Evolutionary conservation across 2,329 filamentous ascomycete genomes (phyloP), one percentile per base, ranked within the genome.

Genomic region (Fusarium austroafricanum): DNA sequence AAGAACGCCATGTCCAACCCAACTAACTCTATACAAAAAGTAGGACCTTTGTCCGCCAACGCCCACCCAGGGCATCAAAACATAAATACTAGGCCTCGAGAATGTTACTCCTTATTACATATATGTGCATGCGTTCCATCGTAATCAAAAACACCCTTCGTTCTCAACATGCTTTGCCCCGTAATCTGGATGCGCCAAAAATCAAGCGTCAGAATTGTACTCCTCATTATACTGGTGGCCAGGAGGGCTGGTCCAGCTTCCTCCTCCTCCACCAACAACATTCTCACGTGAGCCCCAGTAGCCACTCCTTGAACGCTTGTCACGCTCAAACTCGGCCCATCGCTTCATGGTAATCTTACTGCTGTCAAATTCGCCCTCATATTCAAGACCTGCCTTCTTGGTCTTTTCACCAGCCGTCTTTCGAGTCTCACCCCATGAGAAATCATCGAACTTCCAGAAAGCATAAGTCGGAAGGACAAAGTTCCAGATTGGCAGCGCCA

Each of bases 371-470:
- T 98, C 96, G 68, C 96, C 96, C 80, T 97, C 93, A 67, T 91
- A 91, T 75, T 95, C 94, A 66, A 94, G 89, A 31, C 93, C 92
- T 4, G 87, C 92, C 82, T 95, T 96, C 84, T 95, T 94, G 15
- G 88, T 90, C 82, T 92, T 93, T 76, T 97, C 95, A 28, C 94
- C 94, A 0, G 90, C 92, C 39, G 95, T 97, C 87, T 98, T 97
- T 65, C 96, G 89, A 55, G 96, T 99, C 68, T 99, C 96, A 75
- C 96, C 96, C 96, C 96, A 99, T 58, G 92, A 97, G 84, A 99
- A 99, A 83, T 99, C 96, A 78, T 99, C 96, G 78, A 99, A 99
- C 82, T 99, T 98, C 96, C 96, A 99, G 84, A 95, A 99, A 5
- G 96, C 92, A 77, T 99, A 99, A 10, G 89, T 88, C 0, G 96